phyloP scores from a whole-genome alignment of 139 green algal species.

The Coccomyxa sp. region DNA sequence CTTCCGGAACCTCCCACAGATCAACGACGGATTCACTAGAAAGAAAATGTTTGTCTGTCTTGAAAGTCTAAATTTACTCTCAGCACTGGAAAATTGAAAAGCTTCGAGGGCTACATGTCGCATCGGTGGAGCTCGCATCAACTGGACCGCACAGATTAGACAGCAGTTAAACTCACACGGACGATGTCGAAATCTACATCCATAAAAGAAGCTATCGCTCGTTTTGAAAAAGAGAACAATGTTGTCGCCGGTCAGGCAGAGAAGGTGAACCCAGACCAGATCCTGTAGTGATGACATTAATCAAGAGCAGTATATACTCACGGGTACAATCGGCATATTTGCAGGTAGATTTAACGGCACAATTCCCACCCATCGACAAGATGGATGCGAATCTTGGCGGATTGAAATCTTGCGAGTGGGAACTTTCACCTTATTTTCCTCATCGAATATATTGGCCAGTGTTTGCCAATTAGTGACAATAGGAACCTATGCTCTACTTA shows the following conservation, averaged over 20 bases:
- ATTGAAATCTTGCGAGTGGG: slow-evolving; percentile 79
- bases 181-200: slow-evolving; percentile 55
- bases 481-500: not conserved
- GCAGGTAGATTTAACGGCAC: slow-evolving; percentile 78
- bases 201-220: slow-evolving; percentile 83
- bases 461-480: not conserved
- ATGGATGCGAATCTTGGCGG: slow-evolving; percentile 84
- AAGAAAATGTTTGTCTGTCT: slow-evolving; percentile 4
- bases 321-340: not conserved
- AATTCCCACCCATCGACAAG: slow-evolving; percentile 83
- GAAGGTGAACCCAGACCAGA: slow-evolving; percentile 38
- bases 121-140: not conserved
- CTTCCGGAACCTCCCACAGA: too few species aligned
- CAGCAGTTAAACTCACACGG: not conserved
- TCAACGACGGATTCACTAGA: too few species aligned
- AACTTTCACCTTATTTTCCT: not conserved
- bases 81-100: not conserved
- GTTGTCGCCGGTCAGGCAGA: slow-evolving; percentile 57
- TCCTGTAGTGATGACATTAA: too few species aligned
- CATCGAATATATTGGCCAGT: not conserved
- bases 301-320: not conserved
- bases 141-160: not conserved
- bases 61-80: not conserved
- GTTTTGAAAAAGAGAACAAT: slow-evolving; percentile 64
- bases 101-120: too few species aligned